phyloP scores from a whole-genome alignment of 2,329 filamentous ascomycete species.

The Arthrobotrys entomopaga region DNA sequence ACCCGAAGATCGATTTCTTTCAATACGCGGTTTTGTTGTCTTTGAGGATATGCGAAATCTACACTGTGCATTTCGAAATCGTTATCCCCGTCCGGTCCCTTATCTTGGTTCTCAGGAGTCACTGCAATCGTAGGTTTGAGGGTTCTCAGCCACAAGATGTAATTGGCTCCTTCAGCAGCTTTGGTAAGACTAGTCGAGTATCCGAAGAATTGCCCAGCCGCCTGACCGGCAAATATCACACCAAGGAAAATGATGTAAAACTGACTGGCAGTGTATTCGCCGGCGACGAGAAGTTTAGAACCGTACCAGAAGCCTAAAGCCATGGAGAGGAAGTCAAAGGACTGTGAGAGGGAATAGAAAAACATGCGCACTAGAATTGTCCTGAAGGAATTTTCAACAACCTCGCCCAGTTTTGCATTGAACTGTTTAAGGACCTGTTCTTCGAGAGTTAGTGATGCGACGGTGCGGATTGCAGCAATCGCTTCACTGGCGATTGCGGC shows the following conservation, averaged over 20 bases:
- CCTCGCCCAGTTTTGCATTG: conserved; percentile 31
- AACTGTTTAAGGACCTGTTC: conserved; percentile 60
- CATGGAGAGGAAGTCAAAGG: conserved; percentile 70
- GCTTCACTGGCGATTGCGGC: conserved; percentile 67
- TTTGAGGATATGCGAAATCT: conserved; percentile 63
- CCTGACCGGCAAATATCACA: conserved; percentile 46
- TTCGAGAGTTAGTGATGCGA: conserved; percentile 66
- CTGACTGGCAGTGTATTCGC: conserved; percentile 69
- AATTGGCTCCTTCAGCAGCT: conserved; percentile 54
- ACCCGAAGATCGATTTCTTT: conserved; percentile 63
- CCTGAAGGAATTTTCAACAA: conserved; percentile 38
- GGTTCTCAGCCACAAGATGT: conserved; percentile 61
- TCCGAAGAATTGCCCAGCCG: conserved; percentile 49
- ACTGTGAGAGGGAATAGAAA: conserved; percentile 71
- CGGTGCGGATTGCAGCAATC: conserved; percentile 66
- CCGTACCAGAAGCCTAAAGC: conserved; percentile 74
- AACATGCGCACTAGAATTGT: conserved; percentile 41
- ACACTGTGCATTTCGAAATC: conserved; percentile 62
- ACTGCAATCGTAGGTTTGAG: conserved; percentile 58
- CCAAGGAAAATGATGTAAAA: conserved; percentile 67
- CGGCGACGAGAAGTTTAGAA: conserved; percentile 66
- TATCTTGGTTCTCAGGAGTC: conserved; percentile 56
- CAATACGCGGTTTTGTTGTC: conserved; percentile 63
- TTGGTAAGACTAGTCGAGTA: conserved; percentile 47
- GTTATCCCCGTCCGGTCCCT: conserved; percentile 58